A percentile compares a stretch with the other conserved stretches of the same genome.
Evolutionary conservation across 495 filamentous ascomycete species (phyloP).

Genomic region (Astrothelium subdiscretum): DNA sequence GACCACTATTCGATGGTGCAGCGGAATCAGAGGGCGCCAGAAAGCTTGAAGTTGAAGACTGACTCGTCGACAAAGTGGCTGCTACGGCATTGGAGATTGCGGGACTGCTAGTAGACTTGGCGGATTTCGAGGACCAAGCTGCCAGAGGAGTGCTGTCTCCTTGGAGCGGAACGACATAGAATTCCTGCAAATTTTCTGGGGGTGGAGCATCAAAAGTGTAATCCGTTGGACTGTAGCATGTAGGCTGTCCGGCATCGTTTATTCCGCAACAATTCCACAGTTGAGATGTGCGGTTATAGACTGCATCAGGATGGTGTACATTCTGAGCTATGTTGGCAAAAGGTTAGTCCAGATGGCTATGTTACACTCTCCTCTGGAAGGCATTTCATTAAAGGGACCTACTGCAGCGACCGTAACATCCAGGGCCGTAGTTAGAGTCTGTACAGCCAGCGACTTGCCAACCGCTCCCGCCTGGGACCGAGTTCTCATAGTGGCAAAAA

Average conservation of each 20-base stretch:
- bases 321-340: background rate
- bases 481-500: background rate
- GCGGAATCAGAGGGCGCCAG: background rate
- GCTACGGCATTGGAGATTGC: background rate
- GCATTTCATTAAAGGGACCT: background rate
- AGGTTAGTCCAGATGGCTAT: background rate
- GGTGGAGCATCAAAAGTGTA: background rate
- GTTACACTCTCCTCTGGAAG: background rate
- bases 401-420: background rate
- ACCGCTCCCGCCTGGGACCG: background rate
- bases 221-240: background rate
- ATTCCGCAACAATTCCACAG: background rate
- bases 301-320: background rate
- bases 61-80: background rate
- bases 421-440: background rate
- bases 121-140: background rate
- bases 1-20: background rate
- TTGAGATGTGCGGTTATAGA: background rate
- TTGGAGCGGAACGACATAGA: background rate
- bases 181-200: background rate
- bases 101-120: background rate
- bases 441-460: background rate
- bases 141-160: background rate
- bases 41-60: background rate
- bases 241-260: background rate